Base-by-base conservation (phyloP, 2,329 filamentous ascomycete species). In the Diaporthe eres region DNA sequence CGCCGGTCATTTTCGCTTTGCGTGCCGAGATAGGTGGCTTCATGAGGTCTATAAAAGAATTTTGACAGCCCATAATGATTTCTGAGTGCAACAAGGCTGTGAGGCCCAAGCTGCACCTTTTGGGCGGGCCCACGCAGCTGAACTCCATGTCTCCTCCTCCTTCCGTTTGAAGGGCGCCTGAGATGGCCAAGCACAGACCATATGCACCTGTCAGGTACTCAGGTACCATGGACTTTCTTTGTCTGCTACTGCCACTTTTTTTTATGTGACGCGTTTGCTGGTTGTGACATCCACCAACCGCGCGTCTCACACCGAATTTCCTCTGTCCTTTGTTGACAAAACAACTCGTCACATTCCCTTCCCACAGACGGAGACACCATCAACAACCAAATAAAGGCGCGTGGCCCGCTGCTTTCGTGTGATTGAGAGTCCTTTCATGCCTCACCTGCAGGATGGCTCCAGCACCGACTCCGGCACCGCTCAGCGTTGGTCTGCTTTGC, bases 251-350 rank as follows among this genome's bases (percentile, higher is more conserved):
- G 63, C 47, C 12, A 34, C 19, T 28, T 31, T 5, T 5, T 28
- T 42, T 19, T 2, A 12, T 28, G n/a, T 70, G 49, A 28, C 49
- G 65, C n/a, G 49, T 70, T 70, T 70, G 65, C 42, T 49, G 61
- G 17, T 8, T 31, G 42, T 49, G 42, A 37, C 49, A 10, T 12
- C 37, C 34, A 70, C 7, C 9, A 28, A 39, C 65, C 53, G 55
- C 65, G 34, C 34, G 34, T 28, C 22, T 25, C 31, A 3, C 39
- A 31, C 13, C 12, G 22, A 49, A 10, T 22, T 28, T 28, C 47
- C 4, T 10, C 49, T 12, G 8, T 39, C 5, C 13, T 70, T 22
- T 55, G 5, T 42, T 42, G 28, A 53, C 49, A 55, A 25, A 22
- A 42, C n/a, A 25, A 19, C 31, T 25, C 19, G 9, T 55, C 65